Base-by-base conservation (phyloP, 257 asterid genomes). In the Scutellaria baicalensis region DNA sequence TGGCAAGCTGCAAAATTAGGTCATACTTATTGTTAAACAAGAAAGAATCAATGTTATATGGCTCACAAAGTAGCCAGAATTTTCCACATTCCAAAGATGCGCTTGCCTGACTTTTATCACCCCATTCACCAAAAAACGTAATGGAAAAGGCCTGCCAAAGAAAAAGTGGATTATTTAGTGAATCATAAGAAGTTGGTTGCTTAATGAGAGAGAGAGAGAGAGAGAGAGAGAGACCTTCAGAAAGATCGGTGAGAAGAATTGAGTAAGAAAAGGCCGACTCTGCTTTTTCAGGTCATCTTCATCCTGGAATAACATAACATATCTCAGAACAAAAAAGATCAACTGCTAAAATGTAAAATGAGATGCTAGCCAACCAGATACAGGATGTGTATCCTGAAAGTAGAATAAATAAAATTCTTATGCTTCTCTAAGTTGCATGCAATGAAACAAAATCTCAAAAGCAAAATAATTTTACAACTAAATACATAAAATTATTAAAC, bases 111-210 rank as follows among this genome's bases (percentile, higher is more conserved):
- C 96, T 91, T 82, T 87, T 91, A 76, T 91, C 97, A 10, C 96
- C 97, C 92, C 92, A 91, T 88, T 91, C 97, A 20, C 97, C 96
- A 42, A 91, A 91, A 82, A 91, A 89, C 33, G 97, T 91, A 74
- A 91, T 89, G 68, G 97, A 91, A 78, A 91, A 91, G 17, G 97
- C 97, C 96, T 91, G 79, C 70, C 2, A 77, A 56, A 73, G 42
- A 42, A 57, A 59, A 56, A 36, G 11, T 54, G 59, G 57, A 49
- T 39, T 21, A 48, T 40, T 54, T 14, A 62, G 18, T 67, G 49
- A 42, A 71, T 54, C 52, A 77, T 48, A 62, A 58, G 59, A 17
- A 64, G 69, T 16, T 64, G 60, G 38, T 12, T 21, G 56, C 52
- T 65, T 17, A 59, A 62, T 68, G 55, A 49, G 73, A 38, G 21